Conservation (phyloP, 1,284 basidiomycete species). For the Trichosporon sp. region DNA sequence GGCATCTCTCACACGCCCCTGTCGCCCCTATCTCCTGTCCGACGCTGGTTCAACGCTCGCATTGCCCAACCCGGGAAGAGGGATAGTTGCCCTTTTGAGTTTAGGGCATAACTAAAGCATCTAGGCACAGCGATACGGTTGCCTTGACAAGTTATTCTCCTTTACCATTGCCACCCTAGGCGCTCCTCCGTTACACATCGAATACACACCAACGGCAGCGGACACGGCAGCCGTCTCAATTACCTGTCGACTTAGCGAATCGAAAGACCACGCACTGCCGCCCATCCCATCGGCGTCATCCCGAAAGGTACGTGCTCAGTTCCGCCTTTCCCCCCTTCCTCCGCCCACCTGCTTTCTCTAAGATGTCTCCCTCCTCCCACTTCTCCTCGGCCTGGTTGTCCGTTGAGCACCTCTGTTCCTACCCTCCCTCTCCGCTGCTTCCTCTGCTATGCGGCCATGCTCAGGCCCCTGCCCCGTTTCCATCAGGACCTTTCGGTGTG, state of each 20-base stretch:
- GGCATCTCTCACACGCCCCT: neutral
- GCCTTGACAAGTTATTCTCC: neutral
- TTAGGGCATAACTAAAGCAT: conserved; percentile 2
- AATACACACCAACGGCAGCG: neutral
- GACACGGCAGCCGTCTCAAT: neutral
- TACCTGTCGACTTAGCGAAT: neutral
- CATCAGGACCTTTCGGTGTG: neutral
- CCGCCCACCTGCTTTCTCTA: too few species aligned
- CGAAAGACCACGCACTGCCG: neutral
- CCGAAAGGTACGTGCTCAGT: neutral
- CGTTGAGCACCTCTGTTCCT: neutral
- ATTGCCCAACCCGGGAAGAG: conserved; percentile 1
- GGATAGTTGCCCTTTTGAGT: conserved; percentile 4
- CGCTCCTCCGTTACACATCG: neutral
- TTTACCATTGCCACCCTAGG: neutral
- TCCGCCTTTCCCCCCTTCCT: neutral
- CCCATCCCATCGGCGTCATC: neutral
- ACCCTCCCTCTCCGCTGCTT: neutral
- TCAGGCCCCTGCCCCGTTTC: neutral
- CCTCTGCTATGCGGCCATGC: neutral
- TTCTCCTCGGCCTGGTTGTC: neutral
- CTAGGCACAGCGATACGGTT: conserved; percentile 1
- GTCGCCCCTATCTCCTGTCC: neutral
- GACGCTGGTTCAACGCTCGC: neutral
- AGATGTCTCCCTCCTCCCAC: neutral